Evolutionary conservation across 2,329 filamentous ascomycete species (phyloP), one percentile per base, ranked within the genome.

Genomic region (Colletotrichum echinochloae): DNA sequence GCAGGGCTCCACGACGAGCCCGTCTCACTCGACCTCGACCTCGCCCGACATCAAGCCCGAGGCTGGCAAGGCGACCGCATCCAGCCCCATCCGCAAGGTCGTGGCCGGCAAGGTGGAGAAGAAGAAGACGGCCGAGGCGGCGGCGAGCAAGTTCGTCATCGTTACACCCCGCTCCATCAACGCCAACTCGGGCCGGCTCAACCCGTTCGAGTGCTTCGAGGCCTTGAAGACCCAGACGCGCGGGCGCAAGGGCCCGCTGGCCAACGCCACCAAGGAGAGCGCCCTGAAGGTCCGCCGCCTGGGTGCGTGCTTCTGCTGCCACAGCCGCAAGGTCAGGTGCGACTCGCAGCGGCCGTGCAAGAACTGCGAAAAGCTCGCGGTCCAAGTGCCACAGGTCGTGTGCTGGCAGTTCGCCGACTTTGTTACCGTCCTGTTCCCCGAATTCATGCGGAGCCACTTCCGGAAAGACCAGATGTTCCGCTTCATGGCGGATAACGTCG

Each of bases 371-470:
- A 87, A 87, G 77, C 81, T 89, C 63, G 81, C 83, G 63, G 76
- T 81, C 2, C 79, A 83, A 60, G 81, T 88, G 18, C 87, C 87
- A 1, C 85, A 87, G 74, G 83, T 86, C 26, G 81, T 89, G 30
- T 89, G 87, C 78, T 89, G 87, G 87, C 86, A 87, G 75, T 89
- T 89, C 70, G 81, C 83, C 49, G 87, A 89, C 75, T 89, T 89
- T 70, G 71, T 86, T 9, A 80, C 81, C 0, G 81, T 85, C 2
- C 74, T 89, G 33, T 89, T 89, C 66, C 87, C 87, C 5, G 79
- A 79, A 11, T 84, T 88, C 66, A 83, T 89, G 44, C 81, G 87
- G 8, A 75, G 75, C 0, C 87, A 89, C 75, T 83, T 89, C 70
- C 79, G 77, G 55, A 85, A 83, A 72, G 85, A 87, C 2, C 81